These are phyloP conservation scores for Lepidopterella palustris DNA, from an alignment of 495 filamentous ascomycete species.

Conservation along the genomic window DNA sequence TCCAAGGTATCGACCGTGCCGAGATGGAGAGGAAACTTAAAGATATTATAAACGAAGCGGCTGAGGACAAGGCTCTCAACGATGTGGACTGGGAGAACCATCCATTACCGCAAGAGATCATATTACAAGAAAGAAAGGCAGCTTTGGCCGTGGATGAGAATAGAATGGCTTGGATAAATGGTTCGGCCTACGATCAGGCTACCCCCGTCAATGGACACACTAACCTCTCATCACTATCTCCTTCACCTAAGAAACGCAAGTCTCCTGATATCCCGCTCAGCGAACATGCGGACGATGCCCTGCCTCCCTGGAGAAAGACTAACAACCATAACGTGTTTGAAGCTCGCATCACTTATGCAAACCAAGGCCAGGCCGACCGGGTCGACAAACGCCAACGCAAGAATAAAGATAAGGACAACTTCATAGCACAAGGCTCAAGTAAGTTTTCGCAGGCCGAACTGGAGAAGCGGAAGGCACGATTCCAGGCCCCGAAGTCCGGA, in stretches of 20 bases:
- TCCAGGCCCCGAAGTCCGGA: conserved; percentile 45
- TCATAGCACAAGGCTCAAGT: conserved; percentile 50
- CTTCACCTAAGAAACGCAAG: conserved; percentile 67
- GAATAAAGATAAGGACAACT: conserved; percentile 39
- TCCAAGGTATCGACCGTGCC: conserved; percentile 53
- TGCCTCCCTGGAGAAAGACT: conserved; percentile 69
- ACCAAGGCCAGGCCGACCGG: conserved; percentile 29
- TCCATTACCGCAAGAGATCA: conserved; percentile 81
- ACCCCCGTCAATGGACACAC: conserved; percentile 5
- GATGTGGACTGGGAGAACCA: conserved; percentile 73
- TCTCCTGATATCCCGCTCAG: conserved; percentile 46
- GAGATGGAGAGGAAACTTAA: conserved; percentile 85
- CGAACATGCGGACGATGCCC: conserved; percentile 17
- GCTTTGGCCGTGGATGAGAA: neutral
- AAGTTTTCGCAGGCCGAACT: conserved; percentile 74
- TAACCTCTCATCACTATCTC: conserved; percentile 10
- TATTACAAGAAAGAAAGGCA: conserved; percentile 54
- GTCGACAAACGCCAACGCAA: conserved; percentile 52
- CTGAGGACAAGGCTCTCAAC: conserved; percentile 60
- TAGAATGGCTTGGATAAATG: conserved; percentile 1
- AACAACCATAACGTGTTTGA: conserved; percentile 54
- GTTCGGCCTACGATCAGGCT: neutral
- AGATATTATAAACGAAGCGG: conserved; percentile 72
- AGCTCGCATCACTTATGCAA: conserved; percentile 64
- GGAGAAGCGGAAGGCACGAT: conserved; percentile 84